phyloP scores from a whole-genome alignment of 192 early-diverging fungal genomes.

The Entomortierella beljakovae region DNA sequence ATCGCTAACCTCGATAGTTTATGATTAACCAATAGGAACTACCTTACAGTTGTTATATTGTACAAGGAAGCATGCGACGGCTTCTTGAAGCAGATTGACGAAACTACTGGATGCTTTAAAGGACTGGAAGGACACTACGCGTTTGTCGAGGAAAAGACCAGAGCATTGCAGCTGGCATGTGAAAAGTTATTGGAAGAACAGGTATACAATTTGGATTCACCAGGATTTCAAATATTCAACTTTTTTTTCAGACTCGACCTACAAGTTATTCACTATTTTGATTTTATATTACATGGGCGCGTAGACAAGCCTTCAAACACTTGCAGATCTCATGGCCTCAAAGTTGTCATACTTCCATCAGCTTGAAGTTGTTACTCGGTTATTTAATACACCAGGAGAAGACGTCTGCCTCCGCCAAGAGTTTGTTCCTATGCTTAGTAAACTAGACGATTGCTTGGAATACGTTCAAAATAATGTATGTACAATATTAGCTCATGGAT shows the following conservation, averaged over 20 bases:
- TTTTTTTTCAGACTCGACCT: background rate
- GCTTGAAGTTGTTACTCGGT: conserved; percentile 81
- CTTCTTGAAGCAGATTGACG: conserved; percentile 71
- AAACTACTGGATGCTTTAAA: conserved; percentile 67
- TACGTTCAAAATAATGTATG: conserved; percentile 82
- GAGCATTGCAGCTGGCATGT: conserved; percentile 82
- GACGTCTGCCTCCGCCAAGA: conserved; percentile 78
- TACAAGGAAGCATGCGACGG: conserved; percentile 75
- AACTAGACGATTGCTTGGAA: conserved; percentile 81
- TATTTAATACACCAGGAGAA: conserved; percentile 89
- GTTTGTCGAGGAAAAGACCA: conserved; percentile 84
- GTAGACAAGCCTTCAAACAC: conserved; percentile 68
- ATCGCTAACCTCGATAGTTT: too few species aligned
- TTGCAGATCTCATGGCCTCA: conserved; percentile 68
- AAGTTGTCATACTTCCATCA: conserved; percentile 86
- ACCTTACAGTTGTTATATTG: conserved; percentile 66
- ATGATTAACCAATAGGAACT: conserved; percentile 62
- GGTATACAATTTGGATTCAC: conserved; percentile 22
- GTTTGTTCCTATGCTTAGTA: conserved; percentile 84
- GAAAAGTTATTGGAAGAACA: conserved; percentile 81
- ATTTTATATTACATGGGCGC: background rate
- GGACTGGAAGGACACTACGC: conserved; percentile 75
- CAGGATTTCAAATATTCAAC: background rate
- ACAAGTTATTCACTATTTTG: background rate
- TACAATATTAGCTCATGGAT: background rate